Evolutionary conservation across 441 rosid species (phyloP), one percentile per base, ranked within the genome.

Genomic region (Populus hybrid): DNA sequence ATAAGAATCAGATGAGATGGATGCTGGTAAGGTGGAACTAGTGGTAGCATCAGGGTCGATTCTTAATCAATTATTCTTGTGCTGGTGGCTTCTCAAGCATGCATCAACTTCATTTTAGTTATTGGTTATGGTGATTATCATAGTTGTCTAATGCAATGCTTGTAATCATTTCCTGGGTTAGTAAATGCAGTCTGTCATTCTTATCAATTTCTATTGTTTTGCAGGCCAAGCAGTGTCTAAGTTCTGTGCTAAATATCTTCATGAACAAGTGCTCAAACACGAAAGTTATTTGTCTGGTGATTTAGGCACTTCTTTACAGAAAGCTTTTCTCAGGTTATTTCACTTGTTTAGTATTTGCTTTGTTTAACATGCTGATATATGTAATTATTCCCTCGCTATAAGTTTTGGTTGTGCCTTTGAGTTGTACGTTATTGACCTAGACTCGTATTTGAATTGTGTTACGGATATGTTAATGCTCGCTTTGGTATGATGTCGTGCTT

Each of bases 211-310:
- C 36, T 28, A 75, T 73, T 38, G 11, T 66, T 80, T 76, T 83
- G 78, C 88, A 94, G 98, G 98, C 70, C 89, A 90, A 83, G 93
- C 86, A 64, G 98, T 94, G 73, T 89, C 98, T 2, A 93, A 89
- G 83, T 93, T 94, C 81, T 94, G 97, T 70, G 91, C 97, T 59
- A 94, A 91, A 88, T 93, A 79, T 88, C 91, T 94, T 80, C 98
- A 94, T 79, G 89, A 84, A 80, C 94, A 94, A 83, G 91, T 94
- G 80, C 90, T 88, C 75, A 89, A 83, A 80, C 69, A 90, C 65
- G 92, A 83, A 72, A 90, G 88, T 24, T 91, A 87, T 83, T 79
- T 83, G n/a, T 84, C 90, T 77, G 97, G 98, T 59, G 95, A 94
- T 79, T 74, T 90, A 69, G 88, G 87, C 57, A 84, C 86, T 73